A percentile compares a stretch with the other conserved stretches of the same genome.
These are phyloP conservation scores for Salvia hispanica DNA, from an alignment of 257 asterid species.

Conservation along the genomic window DNA sequence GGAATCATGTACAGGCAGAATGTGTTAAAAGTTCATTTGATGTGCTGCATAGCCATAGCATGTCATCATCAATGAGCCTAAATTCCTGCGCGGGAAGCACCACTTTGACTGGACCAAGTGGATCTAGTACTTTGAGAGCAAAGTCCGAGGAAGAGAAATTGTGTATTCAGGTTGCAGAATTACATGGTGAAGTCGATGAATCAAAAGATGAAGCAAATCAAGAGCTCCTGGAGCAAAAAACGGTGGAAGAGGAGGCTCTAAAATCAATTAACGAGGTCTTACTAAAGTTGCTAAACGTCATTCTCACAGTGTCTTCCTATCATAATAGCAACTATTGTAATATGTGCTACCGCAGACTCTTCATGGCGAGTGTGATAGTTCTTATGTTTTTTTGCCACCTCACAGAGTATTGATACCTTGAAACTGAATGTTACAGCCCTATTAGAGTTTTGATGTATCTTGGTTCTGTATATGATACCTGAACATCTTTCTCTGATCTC, in stretches of 20 bases:
- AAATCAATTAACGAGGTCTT: constrained; percentile 56
- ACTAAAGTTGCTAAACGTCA: not conserved
- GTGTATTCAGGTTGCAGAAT: constrained; percentile 43
- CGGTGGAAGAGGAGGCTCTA: constrained; percentile 54
- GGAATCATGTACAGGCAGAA: constrained; percentile 31
- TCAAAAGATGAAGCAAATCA: constrained; percentile 48
- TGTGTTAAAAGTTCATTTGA: constrained; percentile 27
- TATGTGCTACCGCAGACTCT: no score
- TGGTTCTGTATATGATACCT: constrained; percentile 13
- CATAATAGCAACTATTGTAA: no score
- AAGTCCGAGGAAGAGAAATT: constrained; percentile 47
- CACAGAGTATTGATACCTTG: no score
- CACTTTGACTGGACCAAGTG: constrained; percentile 39
- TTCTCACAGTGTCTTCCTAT: not conserved
- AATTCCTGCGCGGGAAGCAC: constrained; percentile 35
- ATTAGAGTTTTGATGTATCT: not conserved
- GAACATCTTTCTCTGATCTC: constrained; percentile 25
- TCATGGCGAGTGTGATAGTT: no score
- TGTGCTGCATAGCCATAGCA: constrained; percentile 25
- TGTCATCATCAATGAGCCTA: constrained; percentile 34
- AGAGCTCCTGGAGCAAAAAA: constrained; percentile 44
- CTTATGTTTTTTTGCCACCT: no score
- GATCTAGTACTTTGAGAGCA: constrained; percentile 34
- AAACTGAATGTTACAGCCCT: no score
- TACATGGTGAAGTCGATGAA: constrained; percentile 43